Percentiles rank a stretch among this genome's conserved stretches.
These are phyloP conservation scores for Incumbomyces delicatus DNA, from an alignment of 2,329 filamentous ascomycete genomes.

Conservation along the genomic window DNA sequence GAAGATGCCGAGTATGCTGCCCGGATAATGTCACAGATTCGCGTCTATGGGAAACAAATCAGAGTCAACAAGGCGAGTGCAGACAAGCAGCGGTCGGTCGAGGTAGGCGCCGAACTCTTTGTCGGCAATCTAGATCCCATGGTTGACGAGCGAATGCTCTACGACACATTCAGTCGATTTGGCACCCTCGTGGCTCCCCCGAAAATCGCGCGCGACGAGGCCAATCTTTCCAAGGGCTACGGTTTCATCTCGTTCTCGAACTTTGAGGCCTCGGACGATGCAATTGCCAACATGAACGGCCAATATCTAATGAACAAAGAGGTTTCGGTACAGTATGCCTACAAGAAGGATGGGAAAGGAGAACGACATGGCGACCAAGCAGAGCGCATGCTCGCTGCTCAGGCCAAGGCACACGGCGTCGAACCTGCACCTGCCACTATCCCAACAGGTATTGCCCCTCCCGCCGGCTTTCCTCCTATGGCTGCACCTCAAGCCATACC, in stretches of 20 bases:
- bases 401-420: constrained; percentile 91
- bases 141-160: constrained; percentile 92
- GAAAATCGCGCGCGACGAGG: constrained; percentile 80
- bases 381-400: constrained; percentile 79
- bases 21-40: constrained; percentile 91
- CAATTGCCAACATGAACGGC: constrained; percentile 84
- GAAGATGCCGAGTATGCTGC: constrained; percentile 94
- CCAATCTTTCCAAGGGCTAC: constrained; percentile 83
- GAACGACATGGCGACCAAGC: constrained; percentile 92
- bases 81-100: constrained; percentile 86
- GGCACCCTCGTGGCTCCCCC: constrained; percentile 74
- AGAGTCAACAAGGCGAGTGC: constrained; percentile 90
- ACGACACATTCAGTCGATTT: constrained; percentile 90
- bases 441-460: constrained; percentile 30
- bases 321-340: constrained; percentile 92
- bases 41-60: constrained; percentile 86
- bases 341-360: constrained; percentile 98
- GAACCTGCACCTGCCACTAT: constrained; percentile 70
- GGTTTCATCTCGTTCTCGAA: constrained; percentile 88
- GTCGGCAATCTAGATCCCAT: constrained; percentile 89
- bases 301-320: constrained; percentile 97
- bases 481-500: constrained; percentile 25
- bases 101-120: constrained; percentile 94
- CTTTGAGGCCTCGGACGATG: constrained; percentile 88
- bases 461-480: constrained; percentile 20